Evolutionary conservation across 345 rosid species (phyloP).

Genomic region (Clarkia xantiana): DNA sequence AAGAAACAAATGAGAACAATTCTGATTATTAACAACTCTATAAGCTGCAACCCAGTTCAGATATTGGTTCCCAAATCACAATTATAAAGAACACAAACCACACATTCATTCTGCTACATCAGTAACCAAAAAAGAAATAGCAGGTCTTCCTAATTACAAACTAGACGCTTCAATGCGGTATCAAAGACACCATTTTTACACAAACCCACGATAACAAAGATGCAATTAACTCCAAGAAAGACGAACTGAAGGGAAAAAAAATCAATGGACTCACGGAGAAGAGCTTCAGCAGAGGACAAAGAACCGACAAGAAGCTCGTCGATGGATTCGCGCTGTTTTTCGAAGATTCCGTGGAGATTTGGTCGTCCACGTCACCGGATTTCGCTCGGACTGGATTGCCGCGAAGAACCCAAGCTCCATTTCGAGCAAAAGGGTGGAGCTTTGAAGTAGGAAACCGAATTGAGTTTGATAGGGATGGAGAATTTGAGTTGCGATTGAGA

Average conservation of each 20-base stretch:
- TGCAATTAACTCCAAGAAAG: neutral
- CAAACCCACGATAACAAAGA: neutral
- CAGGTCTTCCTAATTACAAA: neutral
- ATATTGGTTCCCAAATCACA: too few species aligned
- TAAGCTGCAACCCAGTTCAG: neutral
- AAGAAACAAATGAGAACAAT: slow-evolving; percentile 4
- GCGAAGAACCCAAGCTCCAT: neutral
- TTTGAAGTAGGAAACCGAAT: neutral
- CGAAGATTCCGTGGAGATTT: neutral
- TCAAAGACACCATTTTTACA: neutral
- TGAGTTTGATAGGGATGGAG: neutral
- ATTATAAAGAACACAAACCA: too few species aligned
- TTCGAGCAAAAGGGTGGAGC: neutral
- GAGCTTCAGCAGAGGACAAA: too few species aligned
- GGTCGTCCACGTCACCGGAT: slow-evolving; percentile 4
- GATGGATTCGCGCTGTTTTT: slow-evolving; percentile 4
- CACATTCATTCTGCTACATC: too few species aligned
- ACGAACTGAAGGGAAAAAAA: neutral
- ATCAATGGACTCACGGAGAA: slow-evolving; percentile 7
- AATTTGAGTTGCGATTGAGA: neutral
- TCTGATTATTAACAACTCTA: neutral
- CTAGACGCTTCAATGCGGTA: neutral
- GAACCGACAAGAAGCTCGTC: too few species aligned
- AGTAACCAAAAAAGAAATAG: too few species aligned
- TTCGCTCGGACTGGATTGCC: neutral